These are phyloP conservation scores for Arthrobotrys sphaeroides DNA, from an alignment of 2,329 filamentous ascomycete species.

Conservation along the genomic window DNA sequence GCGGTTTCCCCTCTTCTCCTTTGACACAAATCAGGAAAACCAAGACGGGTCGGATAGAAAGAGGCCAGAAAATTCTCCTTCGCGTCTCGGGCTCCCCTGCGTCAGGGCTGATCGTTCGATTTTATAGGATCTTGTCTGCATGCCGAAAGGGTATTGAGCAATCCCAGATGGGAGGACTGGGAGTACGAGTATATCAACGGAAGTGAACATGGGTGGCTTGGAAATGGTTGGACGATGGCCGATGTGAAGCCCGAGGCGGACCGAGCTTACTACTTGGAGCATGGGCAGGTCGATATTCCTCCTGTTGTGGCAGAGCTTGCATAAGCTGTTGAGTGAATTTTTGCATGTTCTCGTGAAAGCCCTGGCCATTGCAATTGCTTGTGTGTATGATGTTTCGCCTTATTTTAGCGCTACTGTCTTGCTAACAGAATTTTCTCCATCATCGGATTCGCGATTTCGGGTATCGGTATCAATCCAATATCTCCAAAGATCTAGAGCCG, in stretches of 20 bases:
- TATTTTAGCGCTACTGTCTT: background rate
- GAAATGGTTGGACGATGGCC: constrained; percentile 46
- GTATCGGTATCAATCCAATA: background rate
- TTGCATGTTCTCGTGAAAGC: no score
- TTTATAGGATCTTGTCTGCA: constrained; percentile 41
- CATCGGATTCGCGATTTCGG: background rate
- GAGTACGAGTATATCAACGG: constrained; percentile 42
- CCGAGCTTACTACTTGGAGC: constrained; percentile 38
- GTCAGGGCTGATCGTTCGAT: background rate
- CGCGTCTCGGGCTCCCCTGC: constrained; percentile 6
- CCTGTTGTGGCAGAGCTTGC: constrained; percentile 16
- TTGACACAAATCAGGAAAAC: constrained; percentile 1
- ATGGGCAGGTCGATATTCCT: constrained; percentile 30
- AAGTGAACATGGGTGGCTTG: constrained; percentile 36
- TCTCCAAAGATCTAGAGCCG: background rate
- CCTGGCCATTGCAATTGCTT: background rate
- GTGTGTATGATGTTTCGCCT: background rate
- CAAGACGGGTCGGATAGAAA: background rate
- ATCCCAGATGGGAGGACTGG: constrained; percentile 50
- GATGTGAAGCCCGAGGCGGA: constrained; percentile 43
- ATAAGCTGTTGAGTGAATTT: background rate
- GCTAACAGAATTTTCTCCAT: background rate
- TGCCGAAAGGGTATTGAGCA: constrained; percentile 45
- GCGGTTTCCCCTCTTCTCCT: background rate
- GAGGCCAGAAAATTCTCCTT: background rate